phyloP scores from a whole-genome alignment of 106 monocot genomes.

The Ottelia alismoides region DNA sequence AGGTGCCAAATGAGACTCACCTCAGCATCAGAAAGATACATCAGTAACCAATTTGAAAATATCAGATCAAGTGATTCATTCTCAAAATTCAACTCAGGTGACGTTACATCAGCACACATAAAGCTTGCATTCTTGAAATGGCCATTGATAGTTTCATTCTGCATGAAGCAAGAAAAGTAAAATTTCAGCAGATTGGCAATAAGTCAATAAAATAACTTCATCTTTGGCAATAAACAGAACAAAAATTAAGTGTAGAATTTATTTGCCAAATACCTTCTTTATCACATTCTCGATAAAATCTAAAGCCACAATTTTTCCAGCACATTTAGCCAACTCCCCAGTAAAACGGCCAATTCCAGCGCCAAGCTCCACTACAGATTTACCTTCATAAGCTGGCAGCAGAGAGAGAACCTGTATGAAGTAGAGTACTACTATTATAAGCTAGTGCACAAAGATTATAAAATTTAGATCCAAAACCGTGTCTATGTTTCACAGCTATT shows the following conservation, averaged over 20 bases:
- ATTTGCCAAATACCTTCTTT: conserved; percentile 47
- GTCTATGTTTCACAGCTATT: too few species aligned
- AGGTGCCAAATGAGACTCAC: too few species aligned
- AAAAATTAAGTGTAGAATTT: not conserved
- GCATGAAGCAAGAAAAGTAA: conserved; percentile 11
- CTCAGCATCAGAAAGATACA: conserved; percentile 98
- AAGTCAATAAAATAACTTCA: not conserved
- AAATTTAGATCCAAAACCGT: too few species aligned
- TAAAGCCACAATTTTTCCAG: conserved; percentile 72
- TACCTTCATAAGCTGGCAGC: conserved; percentile 78
- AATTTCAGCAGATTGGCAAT: not conserved
- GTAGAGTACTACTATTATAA: too few species aligned
- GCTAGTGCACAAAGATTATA: too few species aligned
- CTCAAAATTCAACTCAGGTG: conserved; percentile 55
- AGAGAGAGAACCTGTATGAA: conserved; percentile 66
- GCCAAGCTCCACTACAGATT: conserved; percentile 81
- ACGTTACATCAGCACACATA: conserved; percentile 92
- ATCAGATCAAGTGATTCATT: conserved; percentile 79
- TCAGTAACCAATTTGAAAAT: conserved; percentile 98
- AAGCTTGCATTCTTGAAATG: conserved; percentile 71
- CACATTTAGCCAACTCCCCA: conserved; percentile 86
- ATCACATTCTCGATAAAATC: conserved; percentile 95
- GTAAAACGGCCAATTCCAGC: conserved; percentile 99
- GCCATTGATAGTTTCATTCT: conserved; percentile 88
- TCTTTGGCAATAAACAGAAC: not conserved